Evolutionary conservation across 2,329 filamentous ascomycete genomes (phyloP), one percentile per base, ranked within the genome.

Genomic region (Ascochyta viciae-villosae): DNA sequence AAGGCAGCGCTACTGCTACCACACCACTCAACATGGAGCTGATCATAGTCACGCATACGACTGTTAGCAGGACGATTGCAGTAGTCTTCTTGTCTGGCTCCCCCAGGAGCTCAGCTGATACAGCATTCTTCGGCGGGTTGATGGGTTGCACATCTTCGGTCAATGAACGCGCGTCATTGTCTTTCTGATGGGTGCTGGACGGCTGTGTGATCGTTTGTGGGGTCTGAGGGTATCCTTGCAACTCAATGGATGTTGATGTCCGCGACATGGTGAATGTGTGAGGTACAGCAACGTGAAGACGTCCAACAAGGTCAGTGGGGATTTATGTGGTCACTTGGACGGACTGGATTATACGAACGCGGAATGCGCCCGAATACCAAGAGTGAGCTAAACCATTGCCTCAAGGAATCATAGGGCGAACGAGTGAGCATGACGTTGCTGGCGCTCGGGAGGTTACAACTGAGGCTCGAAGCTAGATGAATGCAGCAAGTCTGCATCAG

Each of bases 1-100:
- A 75, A 0, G 79, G 79, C 31, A 81, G 58, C 4, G 68, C 76
- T 3, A 81, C 75, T 3, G 74, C 74, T 15, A 80, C 72, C 26
- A 80, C 50, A 3, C 79, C 78, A 40, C 75, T 63, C 16, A 73
- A 43, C 54, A 74, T 59, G 15, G 54, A 61, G 48, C 62, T 64
- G 39, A 72, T 68, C 56, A 62, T 58, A 3, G 66, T 72, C 6
- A 68, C 64, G 49, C 65, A 72, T 4, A 70, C 67, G 12, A 72
- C 62, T 1, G 63, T 65, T 12, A 67, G 45, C 9, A 72, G 43
- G 24, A 72, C 69, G 47, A 70, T 60, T 1, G 69, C 61, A 4
- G 68, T 71, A 1, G 70, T 72, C 4, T 57, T 61, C 31, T 66
- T 72, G 7, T 59, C 57, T 16, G 66, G 68, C 3, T 42, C 33